Conservation (phyloP, 78 protist species). For the Dictyostelium brefeldianum region DNA sequence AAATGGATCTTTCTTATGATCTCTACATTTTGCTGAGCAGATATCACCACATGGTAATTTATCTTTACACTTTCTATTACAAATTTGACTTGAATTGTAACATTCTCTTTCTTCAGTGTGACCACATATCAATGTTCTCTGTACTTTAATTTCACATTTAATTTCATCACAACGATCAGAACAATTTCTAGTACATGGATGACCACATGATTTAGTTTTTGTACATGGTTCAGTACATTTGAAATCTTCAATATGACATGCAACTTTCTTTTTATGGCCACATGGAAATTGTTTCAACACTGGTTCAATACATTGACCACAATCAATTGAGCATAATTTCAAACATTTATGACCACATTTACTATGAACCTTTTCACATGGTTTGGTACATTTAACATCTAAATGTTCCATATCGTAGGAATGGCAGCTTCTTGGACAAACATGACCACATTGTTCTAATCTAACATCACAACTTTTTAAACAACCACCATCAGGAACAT, state of each 20-base stretch:
- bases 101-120: constrained; percentile 16
- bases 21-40: constrained; percentile 60
- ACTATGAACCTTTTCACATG: background rate
- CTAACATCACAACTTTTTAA: constrained; percentile 16
- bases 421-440: constrained; percentile 82
- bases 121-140: constrained; percentile 24
- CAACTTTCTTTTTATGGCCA: background rate
- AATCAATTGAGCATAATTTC: background rate
- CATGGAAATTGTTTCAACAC: background rate
- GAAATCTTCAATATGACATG: background rate
- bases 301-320: background rate
- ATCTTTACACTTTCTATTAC: constrained; percentile 26
- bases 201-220: constrained; percentile 40
- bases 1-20: background rate
- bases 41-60: constrained; percentile 69
- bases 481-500: constrained; percentile 88
- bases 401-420: constrained; percentile 41
- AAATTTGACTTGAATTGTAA: background rate
- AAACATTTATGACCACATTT: constrained; percentile 40
- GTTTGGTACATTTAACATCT: constrained; percentile 8
- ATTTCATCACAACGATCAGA: background rate
- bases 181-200: background rate
- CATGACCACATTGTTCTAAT: constrained; percentile 82
- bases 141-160: constrained; percentile 18
- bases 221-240: constrained; percentile 37